Evolutionary conservation across 208 protist species (phyloP).

Genomic region (Entamoeba invadens): DNA sequence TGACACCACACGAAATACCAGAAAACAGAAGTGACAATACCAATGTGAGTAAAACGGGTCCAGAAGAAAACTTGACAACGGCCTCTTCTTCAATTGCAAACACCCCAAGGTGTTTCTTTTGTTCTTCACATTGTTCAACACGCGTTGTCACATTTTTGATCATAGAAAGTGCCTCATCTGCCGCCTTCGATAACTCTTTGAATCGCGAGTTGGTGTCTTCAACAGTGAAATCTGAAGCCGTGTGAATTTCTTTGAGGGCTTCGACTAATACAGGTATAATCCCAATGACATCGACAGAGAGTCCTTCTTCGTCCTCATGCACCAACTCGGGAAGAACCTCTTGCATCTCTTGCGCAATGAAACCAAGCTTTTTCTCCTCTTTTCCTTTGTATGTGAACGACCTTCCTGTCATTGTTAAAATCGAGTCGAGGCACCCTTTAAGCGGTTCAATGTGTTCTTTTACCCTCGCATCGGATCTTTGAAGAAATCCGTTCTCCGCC

Average conservation of each 20-base stretch:
- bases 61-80: neutral
- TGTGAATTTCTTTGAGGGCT: neutral
- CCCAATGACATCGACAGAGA: neutral
- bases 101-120: neutral
- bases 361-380: neutral
- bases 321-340: neutral
- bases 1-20: neutral
- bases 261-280: neutral
- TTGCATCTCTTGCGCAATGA: neutral
- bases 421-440: neutral
- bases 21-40: neutral
- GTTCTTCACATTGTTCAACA: neutral
- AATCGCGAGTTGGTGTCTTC: neutral
- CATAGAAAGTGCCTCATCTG: neutral
- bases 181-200: neutral
- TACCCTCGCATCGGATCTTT: neutral
- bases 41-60: neutral
- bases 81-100: neutral
- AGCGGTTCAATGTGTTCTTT: neutral
- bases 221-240: neutral
- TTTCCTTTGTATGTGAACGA: neutral
- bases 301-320: neutral
- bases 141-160: neutral
- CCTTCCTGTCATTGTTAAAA: neutral
- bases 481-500: neutral